Conservation (phyloP, 192 early-diverging fungal species). For the Backusella macrospora region DNA sequence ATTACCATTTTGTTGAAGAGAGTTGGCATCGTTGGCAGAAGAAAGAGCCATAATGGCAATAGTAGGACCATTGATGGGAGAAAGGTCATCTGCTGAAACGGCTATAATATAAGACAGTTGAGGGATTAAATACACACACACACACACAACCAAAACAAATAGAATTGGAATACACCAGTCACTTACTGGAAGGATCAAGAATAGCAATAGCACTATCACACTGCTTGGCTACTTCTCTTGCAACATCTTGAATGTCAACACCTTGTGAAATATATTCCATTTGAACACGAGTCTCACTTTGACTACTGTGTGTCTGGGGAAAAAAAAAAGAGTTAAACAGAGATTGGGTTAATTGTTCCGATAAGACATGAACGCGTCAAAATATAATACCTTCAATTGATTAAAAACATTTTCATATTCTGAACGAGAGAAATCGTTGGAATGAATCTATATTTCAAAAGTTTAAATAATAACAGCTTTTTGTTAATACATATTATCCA, state of each 20-base stretch:
- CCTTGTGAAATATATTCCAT: constrained; percentile 31
- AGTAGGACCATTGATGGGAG: constrained; percentile 5
- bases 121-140: neutral
- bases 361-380: constrained; percentile 10
- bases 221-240: constrained; percentile 20
- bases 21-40: constrained; percentile 17
- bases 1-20: constrained; percentile 38
- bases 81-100: constrained; percentile 17
- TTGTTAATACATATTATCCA: neutral
- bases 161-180: neutral
- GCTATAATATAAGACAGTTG: neutral
- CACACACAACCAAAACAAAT: neutral
- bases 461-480: neutral
- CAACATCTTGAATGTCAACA: constrained; percentile 32
- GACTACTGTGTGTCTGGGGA: constrained; percentile 22
- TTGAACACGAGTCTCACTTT: constrained; percentile 26
- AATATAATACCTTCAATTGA: constrained; percentile 30
- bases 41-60: constrained; percentile 30
- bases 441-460: constrained; percentile 31
- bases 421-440: constrained; percentile 32
- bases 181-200: constrained; percentile 37
- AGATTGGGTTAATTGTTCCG: constrained; percentile 3
- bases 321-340: neutral
- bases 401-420: constrained; percentile 25
- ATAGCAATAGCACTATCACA: constrained; percentile 31